These are phyloP conservation scores for Hortaea sp. DNA, from an alignment of 2,329 filamentous ascomycete genomes.

Conservation along the genomic window DNA sequence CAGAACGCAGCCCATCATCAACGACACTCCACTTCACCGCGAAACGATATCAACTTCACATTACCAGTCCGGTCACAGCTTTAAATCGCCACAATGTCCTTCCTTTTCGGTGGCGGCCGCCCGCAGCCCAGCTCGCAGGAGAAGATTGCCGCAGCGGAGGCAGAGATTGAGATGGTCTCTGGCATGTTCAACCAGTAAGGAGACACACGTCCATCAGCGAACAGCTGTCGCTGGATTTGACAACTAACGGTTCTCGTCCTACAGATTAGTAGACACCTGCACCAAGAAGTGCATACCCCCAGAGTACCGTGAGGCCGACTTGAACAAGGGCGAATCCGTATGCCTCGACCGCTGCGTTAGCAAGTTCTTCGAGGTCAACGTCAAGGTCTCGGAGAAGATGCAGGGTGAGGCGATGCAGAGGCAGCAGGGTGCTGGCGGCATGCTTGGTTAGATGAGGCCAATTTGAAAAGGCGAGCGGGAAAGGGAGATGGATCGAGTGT, in stretches of 20 bases:
- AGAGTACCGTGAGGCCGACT: slow-evolving; percentile 88
- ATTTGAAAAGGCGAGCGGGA: not conserved
- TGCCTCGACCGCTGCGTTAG: slow-evolving; percentile 94
- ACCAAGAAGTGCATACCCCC: slow-evolving; percentile 85
- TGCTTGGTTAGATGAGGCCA: slow-evolving; percentile 26
- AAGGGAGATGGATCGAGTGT: not conserved
- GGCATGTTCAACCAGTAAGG: slow-evolving; percentile 94
- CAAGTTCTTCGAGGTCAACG: slow-evolving; percentile 98
- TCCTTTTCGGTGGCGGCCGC: slow-evolving; percentile 36
- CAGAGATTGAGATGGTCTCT: slow-evolving; percentile 93
- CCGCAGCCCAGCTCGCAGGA: slow-evolving; percentile 88
- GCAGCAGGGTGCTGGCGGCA: slow-evolving; percentile 45
- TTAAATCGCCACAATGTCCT: not conserved
- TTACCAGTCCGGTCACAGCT: too few species aligned
- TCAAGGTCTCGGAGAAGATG: slow-evolving; percentile 96
- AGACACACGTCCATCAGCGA: slow-evolving; percentile 5
- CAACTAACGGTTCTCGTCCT: too few species aligned
- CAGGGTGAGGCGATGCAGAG: slow-evolving; percentile 70
- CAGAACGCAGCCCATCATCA: too few species aligned
- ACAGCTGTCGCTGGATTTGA: too few species aligned
- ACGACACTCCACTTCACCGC: too few species aligned
- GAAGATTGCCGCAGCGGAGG: slow-evolving; percentile 93
- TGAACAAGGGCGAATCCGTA: slow-evolving; percentile 98
- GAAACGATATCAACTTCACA: too few species aligned
- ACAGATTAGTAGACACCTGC: slow-evolving; percentile 68